Evolutionary conservation across 2,329 filamentous ascomycete genomes (phyloP), one percentile per base, ranked within the genome.

Genomic region (Hypoxylon sp.): DNA sequence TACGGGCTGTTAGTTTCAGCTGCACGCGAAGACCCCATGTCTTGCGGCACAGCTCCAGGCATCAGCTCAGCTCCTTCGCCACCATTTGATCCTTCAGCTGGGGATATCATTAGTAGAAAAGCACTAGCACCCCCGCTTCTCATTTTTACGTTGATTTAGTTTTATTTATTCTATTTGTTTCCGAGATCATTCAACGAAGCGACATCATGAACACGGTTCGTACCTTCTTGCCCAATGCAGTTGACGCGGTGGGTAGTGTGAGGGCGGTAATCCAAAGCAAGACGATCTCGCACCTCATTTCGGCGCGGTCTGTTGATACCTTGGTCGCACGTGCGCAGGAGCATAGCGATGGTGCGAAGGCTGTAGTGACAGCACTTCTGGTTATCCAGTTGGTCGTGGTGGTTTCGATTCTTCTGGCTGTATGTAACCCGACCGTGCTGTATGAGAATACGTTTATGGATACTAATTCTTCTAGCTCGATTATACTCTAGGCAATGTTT

Each of bases 401-500:
- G 23, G 1, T 68, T 6, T 21, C 32, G 14, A 9, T 41, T n/a
- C 6, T 65, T 19, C 1, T 61, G 5, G 46, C 55, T 28, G 67
- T 72, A 70, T 3, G 67, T 63, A n/a, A 34, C 6, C 23, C 3
- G 19, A 38, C 14, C 4, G 13, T 10, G 11, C 32, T 13, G 3
- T 13, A 46, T 23, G 14, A 19, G 32, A 5, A 30, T 23, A 25
- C 13, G 45, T 36, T 13, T n/a, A 45, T 14, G 30, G 14, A 30
- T 53, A 46, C 53, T 65, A 67, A 65, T 23, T 41, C 14, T 30
- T 10, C 14, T 28, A 87, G 84, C 67, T 82, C 59, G 68, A 74
- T 49, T 88, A 88, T 78, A 84, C 84, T 6, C 72, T 87, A 28
- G 72, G 76, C 59, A 74, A 75, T 50, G 75, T 88, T 71, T 84